These are phyloP conservation scores for Acacia pycnantha DNA, from an alignment of 331 rosid species.

Conservation along the genomic window DNA sequence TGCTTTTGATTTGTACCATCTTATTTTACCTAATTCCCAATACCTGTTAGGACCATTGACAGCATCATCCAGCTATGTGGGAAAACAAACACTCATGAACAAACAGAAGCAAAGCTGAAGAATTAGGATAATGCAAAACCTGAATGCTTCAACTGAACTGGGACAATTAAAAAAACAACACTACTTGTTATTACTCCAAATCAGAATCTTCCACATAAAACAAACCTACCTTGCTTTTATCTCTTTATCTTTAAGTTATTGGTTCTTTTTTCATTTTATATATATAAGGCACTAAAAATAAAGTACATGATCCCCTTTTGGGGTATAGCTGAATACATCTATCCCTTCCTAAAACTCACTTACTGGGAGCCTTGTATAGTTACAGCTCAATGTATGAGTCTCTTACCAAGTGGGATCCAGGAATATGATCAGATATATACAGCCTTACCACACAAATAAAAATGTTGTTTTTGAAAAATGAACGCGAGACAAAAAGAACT, in stretches of 20 bases:
- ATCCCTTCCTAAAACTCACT: too few relatives aligned
- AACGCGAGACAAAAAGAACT: too few relatives aligned
- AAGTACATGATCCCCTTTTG: not conserved
- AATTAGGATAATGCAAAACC: not conserved
- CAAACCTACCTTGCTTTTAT: not conserved
- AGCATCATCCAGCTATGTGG: not conserved
- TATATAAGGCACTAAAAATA: not conserved
- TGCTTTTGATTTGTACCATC: not conserved
- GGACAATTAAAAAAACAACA: not conserved
- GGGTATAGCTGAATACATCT: too few relatives aligned
- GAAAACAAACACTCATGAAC: not conserved
- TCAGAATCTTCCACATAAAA: not conserved
- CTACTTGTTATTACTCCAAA: not conserved
- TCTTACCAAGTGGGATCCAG: too few relatives aligned
- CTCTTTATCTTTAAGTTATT: not conserved
- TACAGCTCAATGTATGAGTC: fast-evolving
- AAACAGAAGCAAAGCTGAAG: not conserved
- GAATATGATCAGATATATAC: too few relatives aligned
- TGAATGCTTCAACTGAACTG: not conserved
- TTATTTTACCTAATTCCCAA: not conserved
- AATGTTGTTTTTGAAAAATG: too few relatives aligned
- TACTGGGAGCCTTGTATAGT: fast-evolving
- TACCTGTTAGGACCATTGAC: not conserved
- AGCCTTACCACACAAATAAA: too few relatives aligned
- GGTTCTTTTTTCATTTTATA: not conserved